Evolutionary conservation across 2,329 filamentous ascomycete species (phyloP).

Genomic region (Septoria linicola): DNA sequence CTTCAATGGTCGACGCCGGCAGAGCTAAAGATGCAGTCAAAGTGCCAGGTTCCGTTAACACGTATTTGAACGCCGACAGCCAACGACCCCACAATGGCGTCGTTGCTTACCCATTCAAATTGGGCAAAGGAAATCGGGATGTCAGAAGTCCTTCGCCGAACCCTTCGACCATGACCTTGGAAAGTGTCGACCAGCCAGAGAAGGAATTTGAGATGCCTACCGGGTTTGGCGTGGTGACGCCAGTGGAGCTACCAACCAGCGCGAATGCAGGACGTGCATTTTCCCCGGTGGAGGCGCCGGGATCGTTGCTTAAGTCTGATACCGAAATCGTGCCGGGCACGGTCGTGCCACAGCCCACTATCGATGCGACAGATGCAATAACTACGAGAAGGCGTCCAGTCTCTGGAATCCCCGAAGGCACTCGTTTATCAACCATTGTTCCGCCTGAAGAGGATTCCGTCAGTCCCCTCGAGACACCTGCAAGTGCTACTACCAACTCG

Average conservation of each 20-base stretch:
- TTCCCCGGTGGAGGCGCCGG: constrained; percentile 15
- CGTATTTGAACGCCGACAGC: constrained; percentile 52
- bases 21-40: constrained; percentile 25
- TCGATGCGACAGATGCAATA: constrained; percentile 13
- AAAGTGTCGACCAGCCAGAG: constrained; percentile 20
- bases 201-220: constrained; percentile 5
- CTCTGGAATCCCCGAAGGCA: constrained; percentile 19
- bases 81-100: constrained; percentile 67
- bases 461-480: constrained; percentile 19
- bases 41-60: constrained; percentile 41
- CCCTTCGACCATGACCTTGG: constrained; percentile 31
- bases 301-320: constrained; percentile 14
- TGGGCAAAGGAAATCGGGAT: constrained; percentile 43
- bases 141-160: constrained; percentile 19
- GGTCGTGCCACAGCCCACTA: constrained; percentile 14
- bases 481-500: constrained; percentile 4
- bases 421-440: constrained; percentile 16
- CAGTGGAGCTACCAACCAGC: constrained; percentile 17
- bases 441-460: constrained; percentile 22
- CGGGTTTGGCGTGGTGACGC: constrained; percentile 12
- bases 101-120: constrained; percentile 70
- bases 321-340: constrained; percentile 19
- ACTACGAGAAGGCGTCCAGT: constrained; percentile 20
- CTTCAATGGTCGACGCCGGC: constrained; percentile 22
- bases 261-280: constrained; percentile 1